Base-by-base conservation (phyloP, 345 rosid genomes). In the Gossypium raimondii region DNA sequence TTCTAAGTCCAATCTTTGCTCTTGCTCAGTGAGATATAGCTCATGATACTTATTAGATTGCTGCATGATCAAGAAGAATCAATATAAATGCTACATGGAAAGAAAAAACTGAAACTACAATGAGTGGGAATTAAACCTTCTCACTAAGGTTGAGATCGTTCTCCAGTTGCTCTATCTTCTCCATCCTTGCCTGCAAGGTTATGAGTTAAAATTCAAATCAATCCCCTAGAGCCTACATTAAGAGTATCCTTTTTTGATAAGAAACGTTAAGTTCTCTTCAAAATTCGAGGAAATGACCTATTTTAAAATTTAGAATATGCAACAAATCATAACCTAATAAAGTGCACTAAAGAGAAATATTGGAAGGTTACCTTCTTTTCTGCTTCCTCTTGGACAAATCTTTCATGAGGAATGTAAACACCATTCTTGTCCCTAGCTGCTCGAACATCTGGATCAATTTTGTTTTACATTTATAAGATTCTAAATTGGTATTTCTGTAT, bases 391-490 rank as follows among this genome's bases (percentile, higher is more conserved):
- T 86, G 92, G 56, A 82, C 77, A 89, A 79, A 89, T 87, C 97
- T 87, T 76, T 92, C 97, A 67, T 89, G 92, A 18, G 97, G 89
- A 58, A 94, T 77, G 70, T 92, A 91, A n/a, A 92, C 87, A 71
- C 98, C 98, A 80, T 91, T 91, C 81, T 82, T 91, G 66, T 91
- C 97, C 87, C 97, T 89, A 56, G 98, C 98, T 17, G 98, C 95
- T 79, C 90, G 88, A 74, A 92, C 87, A 81, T 94, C 98, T 94
- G 89, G 82, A 79, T 70, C 75, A 29, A 70, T 45, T 64, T 20
- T 45, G 16, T 45, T 70, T 41, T 57, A 43, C 67, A 45, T 3
- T 12, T 61, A 34, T 57, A 64, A 44, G 61, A 55, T 60, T 48
- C 52, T 53, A 52, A 45, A 44, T n/a, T 72, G 0, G 9, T 11